phyloP scores from a whole-genome alignment of 2,329 filamentous ascomycete genomes.

The Pseudocercospora musae region DNA sequence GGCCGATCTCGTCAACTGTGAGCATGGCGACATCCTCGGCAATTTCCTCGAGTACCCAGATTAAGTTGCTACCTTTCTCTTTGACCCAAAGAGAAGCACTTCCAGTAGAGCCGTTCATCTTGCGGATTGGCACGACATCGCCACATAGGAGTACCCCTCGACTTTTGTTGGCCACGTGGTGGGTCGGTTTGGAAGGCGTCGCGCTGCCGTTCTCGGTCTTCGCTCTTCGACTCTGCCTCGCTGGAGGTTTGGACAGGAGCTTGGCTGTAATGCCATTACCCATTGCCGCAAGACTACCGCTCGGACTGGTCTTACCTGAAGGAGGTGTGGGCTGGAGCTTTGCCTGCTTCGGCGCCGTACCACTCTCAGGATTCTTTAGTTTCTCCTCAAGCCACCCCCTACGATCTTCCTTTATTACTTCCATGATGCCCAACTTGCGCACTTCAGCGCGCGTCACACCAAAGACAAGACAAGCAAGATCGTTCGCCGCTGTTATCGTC shows the following conservation, averaged over 20 bases:
- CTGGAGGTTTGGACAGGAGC: constrained; percentile 76
- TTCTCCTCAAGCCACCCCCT: constrained; percentile 87
- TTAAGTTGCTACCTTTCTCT: constrained; percentile 87
- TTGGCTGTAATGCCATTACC: constrained; percentile 84
- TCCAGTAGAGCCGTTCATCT: constrained; percentile 85
- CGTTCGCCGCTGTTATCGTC: constrained; percentile 95
- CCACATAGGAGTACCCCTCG: constrained; percentile 89
- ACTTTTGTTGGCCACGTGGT: constrained; percentile 65
- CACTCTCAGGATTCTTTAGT: constrained; percentile 61
- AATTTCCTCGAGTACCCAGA: constrained; percentile 98
- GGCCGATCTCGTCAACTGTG: constrained; percentile 72
- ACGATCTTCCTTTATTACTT: constrained; percentile 87
- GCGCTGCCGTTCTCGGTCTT: constrained; percentile 62
- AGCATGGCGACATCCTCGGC: constrained; percentile 85
- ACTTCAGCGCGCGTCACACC: constrained; percentile 97
- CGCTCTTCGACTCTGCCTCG: constrained; percentile 58
- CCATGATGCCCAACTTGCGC: constrained; percentile 87
- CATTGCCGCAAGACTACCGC: constrained; percentile 54
- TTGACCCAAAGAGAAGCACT: constrained; percentile 98
- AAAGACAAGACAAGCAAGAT: constrained; percentile 94
- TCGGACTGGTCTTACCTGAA: constrained; percentile 38
- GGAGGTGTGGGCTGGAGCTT: constrained; percentile 22
- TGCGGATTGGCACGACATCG: constrained; percentile 97
- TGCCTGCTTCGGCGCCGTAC: constrained; percentile 21
- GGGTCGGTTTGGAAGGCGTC: constrained; percentile 43